A percentile compares a stretch with the other conserved stretches of the same genome.
Conservation (phyloP, 306 rosid species). For the Vachellia collinsii region DNA sequence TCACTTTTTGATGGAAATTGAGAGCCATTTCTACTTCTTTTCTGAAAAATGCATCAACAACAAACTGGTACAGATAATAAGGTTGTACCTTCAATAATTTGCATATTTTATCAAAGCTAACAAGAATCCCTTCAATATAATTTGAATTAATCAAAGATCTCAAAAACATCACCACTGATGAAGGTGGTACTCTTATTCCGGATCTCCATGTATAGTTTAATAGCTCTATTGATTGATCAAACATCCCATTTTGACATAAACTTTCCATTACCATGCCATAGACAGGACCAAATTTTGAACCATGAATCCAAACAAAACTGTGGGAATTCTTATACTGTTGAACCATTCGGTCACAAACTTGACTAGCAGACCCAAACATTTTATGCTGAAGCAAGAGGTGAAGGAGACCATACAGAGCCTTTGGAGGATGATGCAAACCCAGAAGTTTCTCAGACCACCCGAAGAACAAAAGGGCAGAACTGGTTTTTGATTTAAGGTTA, state of each 20-base stretch:
- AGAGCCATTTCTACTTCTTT: constrained; percentile 29
- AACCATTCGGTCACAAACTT: constrained; percentile 23
- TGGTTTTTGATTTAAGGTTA: constrained; percentile 28
- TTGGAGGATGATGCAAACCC: constrained; percentile 29
- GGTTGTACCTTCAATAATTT: constrained; percentile 19
- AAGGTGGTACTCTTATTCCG: constrained; percentile 21
- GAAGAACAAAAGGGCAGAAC: constrained; percentile 35
- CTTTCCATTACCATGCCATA: constrained; percentile 35
- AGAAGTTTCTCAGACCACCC: constrained; percentile 34
- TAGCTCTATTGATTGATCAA: constrained; percentile 34
- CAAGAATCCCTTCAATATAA: constrained; percentile 22
- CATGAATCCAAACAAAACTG: not conserved
- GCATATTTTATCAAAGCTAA: constrained; percentile 21
- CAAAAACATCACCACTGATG: constrained; percentile 22
- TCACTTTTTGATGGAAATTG: constrained; percentile 29
- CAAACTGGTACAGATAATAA: constrained; percentile 22
- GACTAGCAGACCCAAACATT: constrained; percentile 33
- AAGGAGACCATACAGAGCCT: constrained; percentile 23
- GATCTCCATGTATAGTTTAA: not conserved
- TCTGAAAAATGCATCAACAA: constrained; percentile 26
- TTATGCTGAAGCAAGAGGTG: constrained; percentile 30
- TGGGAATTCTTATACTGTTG: constrained; percentile 22
- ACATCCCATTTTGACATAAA: constrained; percentile 31
- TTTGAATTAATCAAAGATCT: constrained; percentile 30
- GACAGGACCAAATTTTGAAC: constrained; percentile 9